Evolutionary conservation across 495 filamentous ascomycete genomes (phyloP).

Genomic region (Eremomyces bilateralis): DNA sequence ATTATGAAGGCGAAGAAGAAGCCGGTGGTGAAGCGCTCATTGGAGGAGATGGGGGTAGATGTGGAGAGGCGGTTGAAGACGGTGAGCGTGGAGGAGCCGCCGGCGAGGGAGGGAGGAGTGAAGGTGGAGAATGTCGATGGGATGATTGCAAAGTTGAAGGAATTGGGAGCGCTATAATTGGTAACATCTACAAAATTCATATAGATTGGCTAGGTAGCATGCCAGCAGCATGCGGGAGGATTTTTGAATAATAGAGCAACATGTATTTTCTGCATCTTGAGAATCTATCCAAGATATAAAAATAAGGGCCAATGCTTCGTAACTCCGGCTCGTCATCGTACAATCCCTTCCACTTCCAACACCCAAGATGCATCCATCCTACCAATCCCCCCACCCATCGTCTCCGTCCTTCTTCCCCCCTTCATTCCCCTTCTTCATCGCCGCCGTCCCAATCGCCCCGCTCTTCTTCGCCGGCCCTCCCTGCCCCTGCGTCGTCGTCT

Average conservation of each 20-base stretch:
- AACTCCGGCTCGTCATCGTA: too few relatives aligned
- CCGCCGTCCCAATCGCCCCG: slow-evolving; percentile 41
- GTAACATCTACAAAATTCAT: too few relatives aligned
- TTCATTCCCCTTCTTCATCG: slow-evolving; percentile 35
- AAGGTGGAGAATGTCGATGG: slow-evolving; percentile 96
- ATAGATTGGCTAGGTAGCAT: too few relatives aligned
- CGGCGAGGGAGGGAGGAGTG: slow-evolving; percentile 71
- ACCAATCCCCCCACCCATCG: slow-evolving; percentile 13
- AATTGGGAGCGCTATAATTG: slow-evolving; percentile 81
- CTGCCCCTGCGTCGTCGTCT: slow-evolving; percentile 3
- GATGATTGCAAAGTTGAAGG: slow-evolving; percentile 77
- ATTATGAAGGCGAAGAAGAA: slow-evolving; percentile 99
- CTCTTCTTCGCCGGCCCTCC: slow-evolving; percentile 10
- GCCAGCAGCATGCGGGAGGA: too few relatives aligned
- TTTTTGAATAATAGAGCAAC: too few relatives aligned
- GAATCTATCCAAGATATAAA: too few relatives aligned
- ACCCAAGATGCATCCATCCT: too few relatives aligned
- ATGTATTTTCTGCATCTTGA: too few relatives aligned
- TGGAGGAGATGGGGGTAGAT: slow-evolving; percentile 61
- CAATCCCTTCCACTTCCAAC: too few relatives aligned
- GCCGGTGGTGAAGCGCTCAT: slow-evolving; percentile 71
- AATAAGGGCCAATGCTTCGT: too few relatives aligned
- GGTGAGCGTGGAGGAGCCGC: slow-evolving; percentile 63
- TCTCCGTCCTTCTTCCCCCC: slow-evolving; percentile 19
- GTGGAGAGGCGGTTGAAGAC: slow-evolving; percentile 60